These are phyloP conservation scores for Schizosaccharomyces osmophilus DNA, from an alignment of 805 yeast species.

Conservation along the genomic window DNA sequence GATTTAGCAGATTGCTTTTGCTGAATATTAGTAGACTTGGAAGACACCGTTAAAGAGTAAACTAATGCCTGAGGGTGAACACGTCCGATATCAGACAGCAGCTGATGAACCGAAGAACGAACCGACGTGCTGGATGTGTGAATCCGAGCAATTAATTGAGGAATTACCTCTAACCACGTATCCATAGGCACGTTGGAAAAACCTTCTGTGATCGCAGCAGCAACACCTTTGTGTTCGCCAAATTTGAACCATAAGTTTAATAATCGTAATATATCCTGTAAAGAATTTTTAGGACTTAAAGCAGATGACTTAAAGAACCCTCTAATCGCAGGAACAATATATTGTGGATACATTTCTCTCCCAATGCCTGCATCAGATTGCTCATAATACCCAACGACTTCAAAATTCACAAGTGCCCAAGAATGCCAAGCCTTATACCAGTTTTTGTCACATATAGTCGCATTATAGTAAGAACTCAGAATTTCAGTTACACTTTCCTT, in stretches of 20 bases:
- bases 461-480: constrained; percentile 70
- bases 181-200: constrained; percentile 71
- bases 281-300: constrained; percentile 57
- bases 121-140: constrained; percentile 83
- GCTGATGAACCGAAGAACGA: constrained; percentile 49
- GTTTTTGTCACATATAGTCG: constrained; percentile 73
- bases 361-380: constrained; percentile 10
- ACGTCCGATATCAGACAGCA: constrained; percentile 73
- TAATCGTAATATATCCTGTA: constrained; percentile 77
- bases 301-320: constrained; percentile 92
- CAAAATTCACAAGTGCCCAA: constrained; percentile 96
- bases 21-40: constrained; percentile 70
- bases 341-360: constrained; percentile 38
- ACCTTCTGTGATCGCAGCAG: constrained; percentile 75
- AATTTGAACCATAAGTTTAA: constrained; percentile 86
- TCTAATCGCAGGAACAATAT: constrained; percentile 84
- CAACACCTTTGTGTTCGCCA: constrained; percentile 82
- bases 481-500: constrained; percentile 47
- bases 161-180: constrained; percentile 85
- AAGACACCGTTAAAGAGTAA: constrained; percentile 86
- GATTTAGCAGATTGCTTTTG: constrained; percentile 79
- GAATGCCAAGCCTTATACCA: constrained; percentile 99
- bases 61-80: constrained; percentile 95
- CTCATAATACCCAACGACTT: constrained; percentile 49
- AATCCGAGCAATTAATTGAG: constrained; percentile 85